A percentile compares a stretch with the other conserved stretches of the same genome.
Conservation (phyloP, 306 rosid genomes). For the Bauhinia variegata region DNA sequence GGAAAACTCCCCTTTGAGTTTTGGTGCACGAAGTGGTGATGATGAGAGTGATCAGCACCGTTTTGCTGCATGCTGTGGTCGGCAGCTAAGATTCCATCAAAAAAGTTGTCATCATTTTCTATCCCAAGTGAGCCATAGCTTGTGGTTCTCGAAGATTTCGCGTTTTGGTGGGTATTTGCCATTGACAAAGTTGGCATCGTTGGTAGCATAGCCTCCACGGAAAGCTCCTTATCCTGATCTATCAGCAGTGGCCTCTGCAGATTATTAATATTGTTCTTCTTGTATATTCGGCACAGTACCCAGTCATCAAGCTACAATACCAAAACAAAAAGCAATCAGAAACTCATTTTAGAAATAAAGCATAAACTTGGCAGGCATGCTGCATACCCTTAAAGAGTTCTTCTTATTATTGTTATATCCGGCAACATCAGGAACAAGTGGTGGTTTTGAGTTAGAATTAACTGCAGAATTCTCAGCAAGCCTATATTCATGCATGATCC, state of each 20-base stretch:
- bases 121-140: constrained; percentile 43
- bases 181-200: constrained; percentile 33
- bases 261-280: constrained; percentile 55
- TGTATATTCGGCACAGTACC: constrained; percentile 90
- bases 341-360: background rate
- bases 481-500: constrained; percentile 95
- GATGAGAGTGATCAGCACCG: constrained; percentile 27
- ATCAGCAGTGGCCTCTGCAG: constrained; percentile 51
- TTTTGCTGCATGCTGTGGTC: constrained; percentile 43
- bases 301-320: constrained; percentile 79
- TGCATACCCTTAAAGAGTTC: constrained; percentile 64
- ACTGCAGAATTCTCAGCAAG: constrained; percentile 36
- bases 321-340: background rate
- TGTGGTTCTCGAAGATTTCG: constrained; percentile 31
- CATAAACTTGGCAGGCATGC: background rate
- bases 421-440: constrained; percentile 27
- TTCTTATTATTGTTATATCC: constrained; percentile 32
- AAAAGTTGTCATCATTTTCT: constrained; percentile 51
- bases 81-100: constrained; percentile 52
- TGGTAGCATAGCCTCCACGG: constrained; percentile 51
- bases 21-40: constrained; percentile 26
- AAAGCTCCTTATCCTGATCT: constrained; percentile 50
- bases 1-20: constrained; percentile 40
- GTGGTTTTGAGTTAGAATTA: constrained; percentile 39
- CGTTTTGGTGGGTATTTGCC: constrained; percentile 25